phyloP scores from a whole-genome alignment of 1,284 basidiomycete species.

The Sporisorium sorghi region DNA sequence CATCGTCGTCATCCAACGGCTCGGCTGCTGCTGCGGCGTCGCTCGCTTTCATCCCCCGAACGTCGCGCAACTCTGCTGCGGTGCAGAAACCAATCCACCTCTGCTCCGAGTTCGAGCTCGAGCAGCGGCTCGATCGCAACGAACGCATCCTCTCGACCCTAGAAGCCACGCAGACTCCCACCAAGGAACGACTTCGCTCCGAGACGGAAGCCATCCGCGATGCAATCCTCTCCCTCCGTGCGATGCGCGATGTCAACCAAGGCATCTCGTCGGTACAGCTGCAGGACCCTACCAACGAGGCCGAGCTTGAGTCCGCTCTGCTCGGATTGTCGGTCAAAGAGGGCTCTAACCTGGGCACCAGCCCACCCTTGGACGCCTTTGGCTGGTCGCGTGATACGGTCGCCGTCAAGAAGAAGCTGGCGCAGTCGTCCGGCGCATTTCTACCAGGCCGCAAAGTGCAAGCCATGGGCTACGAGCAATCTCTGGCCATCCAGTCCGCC shows the following conservation, averaged over 20 bases:
- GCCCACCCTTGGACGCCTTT: constrained; percentile 29
- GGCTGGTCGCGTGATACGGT: constrained; percentile 48
- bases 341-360: constrained; percentile 13
- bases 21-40: constrained; percentile 24
- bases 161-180: constrained; percentile 20
- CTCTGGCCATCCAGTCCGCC: constrained; percentile 45
- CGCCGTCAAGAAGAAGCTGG: constrained; percentile 47
- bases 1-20: constrained; percentile 9
- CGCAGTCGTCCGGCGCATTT: constrained; percentile 37
- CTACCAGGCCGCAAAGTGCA: constrained; percentile 44
- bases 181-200: constrained; percentile 26
- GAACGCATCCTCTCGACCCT: constrained; percentile 44
- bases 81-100: constrained; percentile 44
- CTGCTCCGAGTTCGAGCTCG: constrained; percentile 51
- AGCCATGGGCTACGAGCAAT: constrained; percentile 43
- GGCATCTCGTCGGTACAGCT: constrained; percentile 38
- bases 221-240: constrained; percentile 36
- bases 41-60: constrained; percentile 46
- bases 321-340: constrained; percentile 41
- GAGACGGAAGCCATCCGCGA: constrained; percentile 44
- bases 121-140: constrained; percentile 50
- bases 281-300: constrained; percentile 31
- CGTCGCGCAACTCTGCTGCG: constrained; percentile 35
- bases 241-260: constrained; percentile 36
- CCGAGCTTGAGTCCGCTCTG: constrained; percentile 44